Percentiles rank a stretch among this genome's conserved stretches.
These are phyloP conservation scores for Diaporthe ilicicola DNA, from an alignment of 2,329 filamentous ascomycete genomes.

Conservation along the genomic window DNA sequence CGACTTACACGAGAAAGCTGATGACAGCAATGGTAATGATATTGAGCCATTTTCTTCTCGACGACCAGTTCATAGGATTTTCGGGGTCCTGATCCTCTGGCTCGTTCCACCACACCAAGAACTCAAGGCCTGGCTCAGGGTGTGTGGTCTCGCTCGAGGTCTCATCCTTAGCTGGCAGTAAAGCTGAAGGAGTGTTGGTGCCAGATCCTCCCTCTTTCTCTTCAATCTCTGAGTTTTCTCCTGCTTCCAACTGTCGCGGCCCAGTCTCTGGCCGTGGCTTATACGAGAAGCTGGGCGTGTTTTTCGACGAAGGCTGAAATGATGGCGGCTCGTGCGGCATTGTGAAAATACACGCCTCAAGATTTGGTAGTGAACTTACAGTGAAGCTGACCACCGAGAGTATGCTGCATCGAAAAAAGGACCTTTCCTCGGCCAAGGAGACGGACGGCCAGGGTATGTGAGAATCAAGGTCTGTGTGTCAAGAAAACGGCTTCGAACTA, in stretches of 20 bases:
- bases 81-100: slow-evolving; percentile 35
- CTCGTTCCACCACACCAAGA: slow-evolving; percentile 34
- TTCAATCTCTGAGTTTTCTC: not conserved
- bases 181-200: not conserved
- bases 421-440: not conserved
- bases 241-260: not conserved
- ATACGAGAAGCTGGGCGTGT: not conserved
- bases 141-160: rapidly evolving
- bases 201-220: not conserved
- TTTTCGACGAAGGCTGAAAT: not conserved
- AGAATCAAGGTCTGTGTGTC: not conserved
- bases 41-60: slow-evolving; percentile 41
- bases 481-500: slow-evolving; percentile 4
- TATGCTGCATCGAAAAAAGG: not conserved
- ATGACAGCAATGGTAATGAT: slow-evolving; percentile 44
- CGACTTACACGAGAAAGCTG: slow-evolving; percentile 41
- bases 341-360: not conserved
- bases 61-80: slow-evolving; percentile 47
- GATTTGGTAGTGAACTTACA: not conserved
- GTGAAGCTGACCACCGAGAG: not conserved
- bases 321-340: not conserved
- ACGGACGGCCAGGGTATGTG: not conserved
- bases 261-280: not conserved
- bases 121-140: not conserved
- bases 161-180: not conserved